Conservation (phyloP, 805 yeast species). For the Ogataea glucozyma region DNA sequence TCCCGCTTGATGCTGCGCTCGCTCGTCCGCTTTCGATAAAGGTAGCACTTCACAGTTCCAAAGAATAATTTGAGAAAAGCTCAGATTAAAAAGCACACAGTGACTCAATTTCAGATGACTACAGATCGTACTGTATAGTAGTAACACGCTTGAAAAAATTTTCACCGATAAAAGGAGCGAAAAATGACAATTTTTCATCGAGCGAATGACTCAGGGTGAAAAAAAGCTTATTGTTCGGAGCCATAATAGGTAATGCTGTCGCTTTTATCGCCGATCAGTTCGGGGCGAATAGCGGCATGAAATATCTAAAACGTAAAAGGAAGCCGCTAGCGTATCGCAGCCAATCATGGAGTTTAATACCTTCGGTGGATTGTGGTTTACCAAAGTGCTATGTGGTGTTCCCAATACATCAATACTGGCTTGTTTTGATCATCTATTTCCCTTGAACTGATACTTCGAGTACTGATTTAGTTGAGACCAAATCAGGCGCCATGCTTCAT, state of each 20-base stretch:
- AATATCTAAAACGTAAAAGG: too few species aligned
- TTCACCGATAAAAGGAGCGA: slow-evolving; percentile 17
- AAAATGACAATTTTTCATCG: slow-evolving; percentile 3
- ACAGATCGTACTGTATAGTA: not conserved
- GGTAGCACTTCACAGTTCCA: too few species aligned
- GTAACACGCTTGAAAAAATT: slow-evolving; percentile 15
- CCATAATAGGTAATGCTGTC: not conserved
- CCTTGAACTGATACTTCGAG: too few species aligned
- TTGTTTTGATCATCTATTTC: too few species aligned
- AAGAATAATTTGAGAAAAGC: not conserved
- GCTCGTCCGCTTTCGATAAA: not conserved
- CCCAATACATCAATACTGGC: too few species aligned
- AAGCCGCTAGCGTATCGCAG: too few species aligned
- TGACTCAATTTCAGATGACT: slow-evolving; percentile 7
- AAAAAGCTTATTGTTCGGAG: slow-evolving; percentile 3
- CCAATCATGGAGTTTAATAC: too few species aligned
- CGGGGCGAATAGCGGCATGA: not conserved
- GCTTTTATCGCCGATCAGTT: not conserved
- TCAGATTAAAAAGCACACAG: not conserved
- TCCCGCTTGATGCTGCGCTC: not conserved
- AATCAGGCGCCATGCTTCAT: too few species aligned
- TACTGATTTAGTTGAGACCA: too few species aligned
- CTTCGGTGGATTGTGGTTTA: too few species aligned
- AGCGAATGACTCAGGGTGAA: slow-evolving; percentile 3
- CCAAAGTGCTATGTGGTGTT: too few species aligned